These are phyloP conservation scores for Trichosporon inkin DNA, from an alignment of 1,284 basidiomycete genomes.

Conservation along the genomic window DNA sequence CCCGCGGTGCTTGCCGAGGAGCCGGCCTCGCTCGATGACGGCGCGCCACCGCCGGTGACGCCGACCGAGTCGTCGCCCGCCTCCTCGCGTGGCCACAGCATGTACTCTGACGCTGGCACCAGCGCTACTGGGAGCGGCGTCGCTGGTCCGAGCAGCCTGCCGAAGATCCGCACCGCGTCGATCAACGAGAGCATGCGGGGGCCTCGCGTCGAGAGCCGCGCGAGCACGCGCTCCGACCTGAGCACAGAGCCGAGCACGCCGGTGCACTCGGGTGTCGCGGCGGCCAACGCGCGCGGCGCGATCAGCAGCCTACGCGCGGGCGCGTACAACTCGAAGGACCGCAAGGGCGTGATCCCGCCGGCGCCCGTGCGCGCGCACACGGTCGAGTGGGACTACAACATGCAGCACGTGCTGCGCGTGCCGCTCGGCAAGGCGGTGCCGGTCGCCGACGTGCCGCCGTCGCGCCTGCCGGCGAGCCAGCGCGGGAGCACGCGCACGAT, in stretches of 20 bases:
- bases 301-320: background rate
- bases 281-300: background rate
- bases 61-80: background rate
- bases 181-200: background rate
- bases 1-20: background rate
- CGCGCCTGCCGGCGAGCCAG: slow-evolving; percentile 1
- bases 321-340: slow-evolving; percentile 13
- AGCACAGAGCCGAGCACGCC: background rate
- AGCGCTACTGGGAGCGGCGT: background rate
- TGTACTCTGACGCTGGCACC: background rate
- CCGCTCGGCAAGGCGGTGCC: slow-evolving; percentile 34
- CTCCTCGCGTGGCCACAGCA: background rate
- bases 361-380: slow-evolving; percentile 31
- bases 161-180: background rate
- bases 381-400: slow-evolving; percentile 41
- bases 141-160: background rate
- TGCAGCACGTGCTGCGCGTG: slow-evolving; percentile 39
- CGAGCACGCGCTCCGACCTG: background rate
- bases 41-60: background rate
- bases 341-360: slow-evolving; percentile 39
- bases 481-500: slow-evolving; percentile 5
- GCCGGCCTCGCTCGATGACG: background rate
- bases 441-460: background rate
- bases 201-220: background rate
- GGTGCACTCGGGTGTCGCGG: background rate